Evolutionary conservation across 1,139 yeast species (phyloP), one percentile per base, ranked within the genome.

Genomic region (Torulaspora pretoriensis): DNA sequence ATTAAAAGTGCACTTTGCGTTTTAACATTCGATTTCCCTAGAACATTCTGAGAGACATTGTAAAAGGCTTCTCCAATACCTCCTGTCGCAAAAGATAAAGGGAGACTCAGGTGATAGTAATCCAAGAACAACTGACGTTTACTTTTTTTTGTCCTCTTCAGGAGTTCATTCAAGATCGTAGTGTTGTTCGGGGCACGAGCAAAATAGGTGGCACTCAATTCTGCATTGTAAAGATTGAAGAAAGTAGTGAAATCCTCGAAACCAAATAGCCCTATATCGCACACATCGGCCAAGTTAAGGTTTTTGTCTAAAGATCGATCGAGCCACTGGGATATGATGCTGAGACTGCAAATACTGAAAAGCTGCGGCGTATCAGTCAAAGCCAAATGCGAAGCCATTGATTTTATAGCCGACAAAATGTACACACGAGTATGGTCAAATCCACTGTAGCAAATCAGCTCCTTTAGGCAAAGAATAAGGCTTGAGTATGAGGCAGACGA

Each of bases 71-170:
- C 69, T 32, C 74, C 62, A 1, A 64, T 50, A 0, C 83, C 82
- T 22, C 67, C 65, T 10, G 60, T 61, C 0, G 76, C 59, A 51
- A 69, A 78, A 0, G 83, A 67, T 8, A 79, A 56, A 0, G 82
- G 72, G 1, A 78, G 60, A 0, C 54, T 38, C 16, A 45, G 48
- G 1, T 77, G 68, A 24, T 75, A 53, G 24, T 75, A 59, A 9
- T 68, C 69, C 4, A 56, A 47, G 2, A 71, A 51, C 4, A 75
- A 40, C 9, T 65, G 59, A 4, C 41, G 37, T 13, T 53, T 54
- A 12, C 41, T 45, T 16, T 35, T 43, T 17, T 27, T 47, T 6
- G 42, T 40, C 9, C 38, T 22, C 17, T 34, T 6, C 35, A 23
- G 29, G 27, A 51, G 28, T 16, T 38, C 16, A 1, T 44, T 42